These are phyloP conservation scores for Nemania sp. DNA, from an alignment of 2,329 filamentous ascomycete genomes.

Conservation along the genomic window DNA sequence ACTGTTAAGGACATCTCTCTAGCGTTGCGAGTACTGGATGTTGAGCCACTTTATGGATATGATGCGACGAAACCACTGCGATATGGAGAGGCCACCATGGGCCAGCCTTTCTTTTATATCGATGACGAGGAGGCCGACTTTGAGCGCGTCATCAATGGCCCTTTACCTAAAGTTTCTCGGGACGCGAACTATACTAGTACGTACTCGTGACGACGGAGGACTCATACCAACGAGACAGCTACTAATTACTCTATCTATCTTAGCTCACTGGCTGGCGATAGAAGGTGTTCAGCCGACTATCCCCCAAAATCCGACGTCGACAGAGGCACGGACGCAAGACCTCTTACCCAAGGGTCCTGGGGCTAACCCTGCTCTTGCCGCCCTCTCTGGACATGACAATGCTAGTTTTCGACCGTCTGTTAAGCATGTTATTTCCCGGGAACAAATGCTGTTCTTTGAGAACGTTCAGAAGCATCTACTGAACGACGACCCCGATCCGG, in stretches of 20 bases:
- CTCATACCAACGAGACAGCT: conserved; percentile 3
- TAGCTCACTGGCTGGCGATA: conserved; percentile 96
- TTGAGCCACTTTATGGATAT: conserved; percentile 96
- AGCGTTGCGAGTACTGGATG: conserved; percentile 86
- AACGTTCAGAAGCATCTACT: conserved; percentile 89
- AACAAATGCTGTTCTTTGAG: conserved; percentile 96
- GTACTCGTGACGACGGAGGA: conserved; percentile 40
- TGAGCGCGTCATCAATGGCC: conserved; percentile 97
- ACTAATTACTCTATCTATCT: conserved; percentile 30
- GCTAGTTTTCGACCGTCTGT: conserved; percentile 88
- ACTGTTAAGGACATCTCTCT: conserved; percentile 91
- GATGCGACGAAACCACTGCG: conserved; percentile 89
- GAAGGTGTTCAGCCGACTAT: conserved; percentile 98
- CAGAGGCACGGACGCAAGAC: conserved; percentile 85
- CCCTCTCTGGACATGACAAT: conserved; percentile 85
- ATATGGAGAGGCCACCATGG: conserved; percentile 93
- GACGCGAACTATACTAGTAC: conserved; percentile 92
- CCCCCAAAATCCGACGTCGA: conserved; percentile 91
- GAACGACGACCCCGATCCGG: conserved; percentile 87
- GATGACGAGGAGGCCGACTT: conserved; percentile 99
- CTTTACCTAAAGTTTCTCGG: conserved; percentile 91
- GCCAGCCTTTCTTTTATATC: conserved; percentile 95
- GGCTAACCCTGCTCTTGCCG: conserved; percentile 85
- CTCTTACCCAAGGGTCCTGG: conserved; percentile 90
- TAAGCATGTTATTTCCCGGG: conserved; percentile 95